These are phyloP conservation scores for Mollisia scopiformis DNA, from an alignment of 2,329 filamentous ascomycete genomes.

Conservation along the genomic window DNA sequence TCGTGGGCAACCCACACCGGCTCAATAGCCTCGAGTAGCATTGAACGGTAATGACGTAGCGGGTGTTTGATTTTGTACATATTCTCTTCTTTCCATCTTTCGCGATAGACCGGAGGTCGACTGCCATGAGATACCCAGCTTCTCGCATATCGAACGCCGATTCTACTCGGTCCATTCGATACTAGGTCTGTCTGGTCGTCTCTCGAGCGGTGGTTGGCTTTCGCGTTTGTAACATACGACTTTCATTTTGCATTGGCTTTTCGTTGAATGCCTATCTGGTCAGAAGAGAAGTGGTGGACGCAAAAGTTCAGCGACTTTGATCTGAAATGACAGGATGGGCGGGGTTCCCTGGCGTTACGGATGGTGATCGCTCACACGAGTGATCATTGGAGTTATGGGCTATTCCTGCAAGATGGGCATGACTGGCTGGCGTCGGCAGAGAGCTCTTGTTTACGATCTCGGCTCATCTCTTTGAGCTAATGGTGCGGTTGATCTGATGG, in stretches of 20 bases:
- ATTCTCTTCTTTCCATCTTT: conserved; percentile 33
- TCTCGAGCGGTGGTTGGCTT: conserved; percentile 24
- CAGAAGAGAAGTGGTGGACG: conserved; percentile 32
- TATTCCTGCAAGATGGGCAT: conserved; percentile 33
- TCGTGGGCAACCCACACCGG: conserved; percentile 33
- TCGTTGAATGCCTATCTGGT: conserved; percentile 28
- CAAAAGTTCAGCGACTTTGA: conserved; percentile 38
- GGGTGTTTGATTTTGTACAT: conserved; percentile 37
- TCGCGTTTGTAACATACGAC: conserved; percentile 39
- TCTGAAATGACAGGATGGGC: conserved; percentile 35
- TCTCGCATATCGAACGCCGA: conserved; percentile 24
- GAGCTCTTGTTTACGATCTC: conserved; percentile 29
- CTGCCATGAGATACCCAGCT: conserved; percentile 24
- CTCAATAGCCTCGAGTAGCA: conserved; percentile 30
- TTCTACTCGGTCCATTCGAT: conserved; percentile 17
- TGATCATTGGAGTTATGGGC: conserved; percentile 30
- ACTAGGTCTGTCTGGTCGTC: conserved; percentile 19
- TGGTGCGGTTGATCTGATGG: conserved; percentile 18
- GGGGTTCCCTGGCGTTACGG: conserved; percentile 33
- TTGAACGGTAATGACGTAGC: conserved; percentile 15
- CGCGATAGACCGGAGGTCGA: conserved; percentile 34
- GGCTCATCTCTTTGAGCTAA: conserved; percentile 26
- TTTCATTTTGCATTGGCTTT: conserved; percentile 32
- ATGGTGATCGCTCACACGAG: conserved; percentile 29
- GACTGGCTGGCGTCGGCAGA: conserved; percentile 33